Conservation (phyloP, 139 green algal species). For the Eudorina sp. region DNA sequence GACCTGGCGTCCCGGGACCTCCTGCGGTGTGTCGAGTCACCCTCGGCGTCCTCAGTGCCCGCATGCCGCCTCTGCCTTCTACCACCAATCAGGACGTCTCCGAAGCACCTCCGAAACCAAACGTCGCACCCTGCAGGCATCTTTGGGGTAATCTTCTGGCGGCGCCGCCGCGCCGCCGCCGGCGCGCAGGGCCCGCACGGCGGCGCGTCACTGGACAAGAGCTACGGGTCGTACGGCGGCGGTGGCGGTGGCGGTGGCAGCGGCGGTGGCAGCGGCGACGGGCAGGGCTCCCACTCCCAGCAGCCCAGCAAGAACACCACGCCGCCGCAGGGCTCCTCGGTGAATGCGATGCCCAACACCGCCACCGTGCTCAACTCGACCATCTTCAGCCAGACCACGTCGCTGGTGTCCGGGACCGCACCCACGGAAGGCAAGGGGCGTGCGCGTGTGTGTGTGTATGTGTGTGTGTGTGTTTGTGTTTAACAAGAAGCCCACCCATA, state of each 20-base stretch:
- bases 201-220: background rate
- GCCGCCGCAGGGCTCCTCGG: background rate
- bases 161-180: background rate
- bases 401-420: background rate
- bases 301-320: too few species aligned
- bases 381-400: background rate
- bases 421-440: slow-evolving; percentile 29
- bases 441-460: background rate
- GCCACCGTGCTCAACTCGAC: background rate
- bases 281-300: background rate
- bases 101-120: too few species aligned
- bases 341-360: background rate
- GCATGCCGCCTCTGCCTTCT: too few species aligned
- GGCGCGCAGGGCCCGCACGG: too few species aligned
- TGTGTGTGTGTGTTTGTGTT: background rate
- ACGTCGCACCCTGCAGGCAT: background rate
- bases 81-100: too few species aligned
- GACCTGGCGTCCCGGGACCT: too few species aligned
- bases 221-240: background rate
- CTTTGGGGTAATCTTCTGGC: background rate
- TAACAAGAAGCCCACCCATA: too few species aligned
- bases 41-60: too few species aligned
- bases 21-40: too few species aligned
- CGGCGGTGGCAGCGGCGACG: background rate
- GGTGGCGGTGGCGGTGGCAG: background rate